A percentile compares a stretch with the other conserved stretches of the same genome.
These are phyloP conservation scores for Echites panduratus DNA, from an alignment of 257 asterid genomes.

Conservation along the genomic window DNA sequence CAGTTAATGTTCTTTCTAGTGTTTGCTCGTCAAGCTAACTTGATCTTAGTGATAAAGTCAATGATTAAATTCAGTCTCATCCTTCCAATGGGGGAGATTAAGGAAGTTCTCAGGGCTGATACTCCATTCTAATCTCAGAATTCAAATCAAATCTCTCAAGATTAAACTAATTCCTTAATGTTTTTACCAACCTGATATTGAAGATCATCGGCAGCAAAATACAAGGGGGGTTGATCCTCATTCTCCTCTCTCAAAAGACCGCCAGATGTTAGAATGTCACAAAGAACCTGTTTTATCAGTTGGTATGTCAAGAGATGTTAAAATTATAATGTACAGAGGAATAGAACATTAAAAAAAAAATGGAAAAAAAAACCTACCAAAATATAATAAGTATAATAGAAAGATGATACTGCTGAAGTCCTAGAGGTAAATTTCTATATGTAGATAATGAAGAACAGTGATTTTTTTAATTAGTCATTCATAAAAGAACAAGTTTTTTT, in stretches of 20 bases:
- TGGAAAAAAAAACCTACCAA: neutral
- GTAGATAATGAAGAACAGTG: too few relatives aligned
- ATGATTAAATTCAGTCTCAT: neutral
- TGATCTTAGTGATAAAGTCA: neutral
- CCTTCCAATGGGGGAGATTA: neutral
- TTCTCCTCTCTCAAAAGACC: slow-evolving; percentile 41
- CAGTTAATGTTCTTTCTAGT: neutral
- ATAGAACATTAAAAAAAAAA: too few relatives aligned
- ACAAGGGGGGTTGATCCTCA: slow-evolving; percentile 48
- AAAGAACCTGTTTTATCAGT: slow-evolving; percentile 39
- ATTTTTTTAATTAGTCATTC: too few relatives aligned
- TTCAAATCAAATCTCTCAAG: neutral
- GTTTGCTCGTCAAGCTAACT: neutral
- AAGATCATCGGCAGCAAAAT: slow-evolving; percentile 62
- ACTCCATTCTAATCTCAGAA: neutral
- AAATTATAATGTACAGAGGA: neutral
- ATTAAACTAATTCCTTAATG: neutral
- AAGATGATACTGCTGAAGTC: neutral
- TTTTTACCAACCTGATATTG: slow-evolving; percentile 47
- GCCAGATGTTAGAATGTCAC: slow-evolving; percentile 59
- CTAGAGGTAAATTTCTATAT: neutral
- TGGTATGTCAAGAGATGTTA: neutral
- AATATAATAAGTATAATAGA: neutral
- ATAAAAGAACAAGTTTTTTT: too few relatives aligned
- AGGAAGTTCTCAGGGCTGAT: neutral